These are phyloP conservation scores for Trichosanthes cucumerina DNA, from an alignment of 306 rosid species.

Conservation along the genomic window DNA sequence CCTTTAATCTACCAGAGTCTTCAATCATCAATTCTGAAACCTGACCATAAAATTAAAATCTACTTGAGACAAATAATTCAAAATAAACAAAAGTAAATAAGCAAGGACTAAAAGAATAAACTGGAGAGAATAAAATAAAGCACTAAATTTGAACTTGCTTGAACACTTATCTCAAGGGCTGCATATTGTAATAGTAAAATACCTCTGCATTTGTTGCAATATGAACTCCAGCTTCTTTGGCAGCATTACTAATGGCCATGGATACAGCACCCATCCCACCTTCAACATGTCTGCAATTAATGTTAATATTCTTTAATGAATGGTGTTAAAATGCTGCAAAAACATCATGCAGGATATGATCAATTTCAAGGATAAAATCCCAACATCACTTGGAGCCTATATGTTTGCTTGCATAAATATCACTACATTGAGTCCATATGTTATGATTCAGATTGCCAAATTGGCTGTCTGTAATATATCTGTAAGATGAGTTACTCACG, in stretches of 20 bases:
- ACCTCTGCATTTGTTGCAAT: slow-evolving; percentile 58
- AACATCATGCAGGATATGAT: neutral
- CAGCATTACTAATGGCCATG: slow-evolving; percentile 58
- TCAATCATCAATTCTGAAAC: slow-evolving; percentile 51
- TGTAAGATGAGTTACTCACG: slow-evolving; percentile 49
- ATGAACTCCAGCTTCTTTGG: slow-evolving; percentile 60
- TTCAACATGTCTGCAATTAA: slow-evolving; percentile 53
- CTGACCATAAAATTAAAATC: slow-evolving; percentile 18
- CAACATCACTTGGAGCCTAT: neutral
- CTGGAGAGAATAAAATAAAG: neutral
- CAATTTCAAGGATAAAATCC: neutral
- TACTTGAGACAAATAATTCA: neutral
- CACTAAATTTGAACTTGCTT: neutral
- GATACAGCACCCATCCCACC: slow-evolving; percentile 91
- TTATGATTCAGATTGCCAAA: neutral
- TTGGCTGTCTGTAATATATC: slow-evolving; percentile 2
- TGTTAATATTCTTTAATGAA: neutral
- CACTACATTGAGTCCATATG: neutral
- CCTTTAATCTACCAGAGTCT: slow-evolving; percentile 41
- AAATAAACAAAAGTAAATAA: neutral
- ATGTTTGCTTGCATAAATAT: neutral
- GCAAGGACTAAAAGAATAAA: neutral
- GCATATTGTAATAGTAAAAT: neutral
- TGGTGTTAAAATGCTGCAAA: neutral
- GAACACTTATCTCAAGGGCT: neutral